Conservation (phyloP, 164 flowering plant genomes). For the Berberis vulgaris region DNA sequence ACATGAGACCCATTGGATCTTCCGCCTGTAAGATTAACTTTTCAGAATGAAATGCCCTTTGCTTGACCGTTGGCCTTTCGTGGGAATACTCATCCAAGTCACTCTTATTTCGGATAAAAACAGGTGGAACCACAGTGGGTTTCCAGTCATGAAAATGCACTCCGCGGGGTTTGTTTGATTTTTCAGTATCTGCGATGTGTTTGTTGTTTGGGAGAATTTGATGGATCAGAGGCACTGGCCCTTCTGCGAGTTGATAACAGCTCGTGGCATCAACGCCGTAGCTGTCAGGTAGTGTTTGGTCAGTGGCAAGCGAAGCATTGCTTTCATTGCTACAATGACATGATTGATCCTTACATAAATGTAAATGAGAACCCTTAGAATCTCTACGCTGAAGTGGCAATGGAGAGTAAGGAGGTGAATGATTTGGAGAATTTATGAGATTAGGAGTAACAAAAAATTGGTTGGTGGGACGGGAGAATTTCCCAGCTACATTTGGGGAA, state of each 20-base stretch:
- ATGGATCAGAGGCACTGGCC: constrained; percentile 15
- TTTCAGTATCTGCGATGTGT: constrained; percentile 17
- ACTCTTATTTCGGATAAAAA: constrained; percentile 18
- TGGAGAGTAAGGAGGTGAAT: constrained; percentile 41
- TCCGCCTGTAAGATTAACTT: constrained; percentile 21
- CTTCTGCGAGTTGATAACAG: constrained; percentile 14
- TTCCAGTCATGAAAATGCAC: constrained; percentile 19
- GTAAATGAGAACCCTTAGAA: constrained; percentile 14
- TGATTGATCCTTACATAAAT: constrained; percentile 19
- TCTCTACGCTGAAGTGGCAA: constrained; percentile 14
- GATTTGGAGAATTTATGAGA: constrained; percentile 18
- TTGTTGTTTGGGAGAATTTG: constrained; percentile 13
- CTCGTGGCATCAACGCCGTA: constrained; percentile 8
- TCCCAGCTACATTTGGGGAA: constrained; percentile 13
- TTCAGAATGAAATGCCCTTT: constrained; percentile 35
- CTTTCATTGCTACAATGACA: constrained; percentile 22
- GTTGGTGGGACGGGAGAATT: constrained; percentile 12
- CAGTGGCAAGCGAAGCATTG: constrained; percentile 12
- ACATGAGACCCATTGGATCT: constrained; percentile 11
- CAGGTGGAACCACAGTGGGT: constrained; percentile 19
- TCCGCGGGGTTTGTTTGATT: constrained; percentile 10
- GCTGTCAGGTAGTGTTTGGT: constrained; percentile 23
- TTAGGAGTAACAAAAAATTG: constrained; percentile 18
- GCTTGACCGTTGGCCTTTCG: constrained; percentile 22
- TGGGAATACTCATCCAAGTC: constrained; percentile 17